phyloP scores from a whole-genome alignment of 2,329 filamentous ascomycete species.

The Fusarium stilboides region DNA sequence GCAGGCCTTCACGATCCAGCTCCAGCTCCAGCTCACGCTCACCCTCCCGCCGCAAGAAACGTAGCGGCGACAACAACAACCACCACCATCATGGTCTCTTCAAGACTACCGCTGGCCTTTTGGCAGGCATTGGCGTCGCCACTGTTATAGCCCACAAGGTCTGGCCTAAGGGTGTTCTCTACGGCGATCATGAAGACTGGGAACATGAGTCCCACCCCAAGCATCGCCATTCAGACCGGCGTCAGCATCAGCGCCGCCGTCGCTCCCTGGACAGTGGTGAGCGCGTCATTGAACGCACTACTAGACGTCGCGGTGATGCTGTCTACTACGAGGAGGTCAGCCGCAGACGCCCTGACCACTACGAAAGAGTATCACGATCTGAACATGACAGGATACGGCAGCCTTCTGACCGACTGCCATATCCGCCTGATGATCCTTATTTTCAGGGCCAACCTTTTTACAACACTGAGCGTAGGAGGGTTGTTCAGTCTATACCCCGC shows the following conservation, averaged over 20 bases:
- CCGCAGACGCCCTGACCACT: slow-evolving; percentile 34
- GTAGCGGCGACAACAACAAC: slow-evolving; percentile 29
- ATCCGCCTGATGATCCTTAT: slow-evolving; percentile 41
- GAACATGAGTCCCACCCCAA: slow-evolving; percentile 35
- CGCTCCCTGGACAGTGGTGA: slow-evolving; percentile 28
- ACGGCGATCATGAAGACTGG: slow-evolving; percentile 53
- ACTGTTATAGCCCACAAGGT: slow-evolving; percentile 55
- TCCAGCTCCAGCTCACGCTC: slow-evolving; percentile 47
- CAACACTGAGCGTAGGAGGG: slow-evolving; percentile 32
- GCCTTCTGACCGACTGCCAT: slow-evolving; percentile 26
- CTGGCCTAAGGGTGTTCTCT: slow-evolving; percentile 54
- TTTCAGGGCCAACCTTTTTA: slow-evolving; percentile 40
- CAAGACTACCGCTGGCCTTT: slow-evolving; percentile 53
- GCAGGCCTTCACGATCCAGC: slow-evolving; percentile 37
- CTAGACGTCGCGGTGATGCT: slow-evolving; percentile 36
- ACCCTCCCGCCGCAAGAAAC: slow-evolving; percentile 31
- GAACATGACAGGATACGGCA: slow-evolving; percentile 32
- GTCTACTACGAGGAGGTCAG: slow-evolving; percentile 42
- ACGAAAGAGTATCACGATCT: slow-evolving; percentile 34
- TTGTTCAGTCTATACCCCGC: slow-evolving; percentile 32
- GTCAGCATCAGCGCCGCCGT: slow-evolving; percentile 28
- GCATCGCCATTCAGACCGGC: slow-evolving; percentile 31
- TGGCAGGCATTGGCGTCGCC: slow-evolving; percentile 56
- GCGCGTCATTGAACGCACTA: slow-evolving; percentile 31
- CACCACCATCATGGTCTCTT: slow-evolving; percentile 48